phyloP scores from a whole-genome alignment of 2,329 filamentous ascomycete genomes.

The Sporothrix curviconia region DNA sequence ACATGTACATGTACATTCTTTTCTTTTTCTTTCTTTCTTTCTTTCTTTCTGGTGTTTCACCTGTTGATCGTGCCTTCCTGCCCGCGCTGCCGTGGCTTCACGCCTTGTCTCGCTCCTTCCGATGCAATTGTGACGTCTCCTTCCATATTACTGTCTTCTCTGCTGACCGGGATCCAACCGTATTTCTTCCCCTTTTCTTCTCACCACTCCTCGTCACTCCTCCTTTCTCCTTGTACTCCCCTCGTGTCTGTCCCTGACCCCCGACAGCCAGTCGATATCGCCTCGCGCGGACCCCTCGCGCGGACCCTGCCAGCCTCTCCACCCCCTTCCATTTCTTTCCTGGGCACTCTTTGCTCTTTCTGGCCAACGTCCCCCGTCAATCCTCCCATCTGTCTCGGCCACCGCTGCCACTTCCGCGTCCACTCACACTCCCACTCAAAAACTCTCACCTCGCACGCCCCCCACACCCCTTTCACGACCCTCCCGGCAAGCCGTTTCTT shows the following conservation, averaged over 20 bases:
- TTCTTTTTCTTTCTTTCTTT: neutral
- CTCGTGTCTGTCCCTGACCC: slow-evolving; percentile 3
- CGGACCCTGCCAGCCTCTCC: neutral
- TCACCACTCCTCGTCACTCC: neutral
- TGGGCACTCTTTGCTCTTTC: neutral
- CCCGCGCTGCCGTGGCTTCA: no score
- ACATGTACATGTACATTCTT: neutral
- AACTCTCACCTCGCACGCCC: no score
- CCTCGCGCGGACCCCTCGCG: slow-evolving; percentile 1
- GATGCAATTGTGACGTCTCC: neutral
- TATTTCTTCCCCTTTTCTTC: neutral
- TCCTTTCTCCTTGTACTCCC: neutral
- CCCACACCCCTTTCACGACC: slow-evolving; percentile 8
- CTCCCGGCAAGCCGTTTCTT: slow-evolving; percentile 5
- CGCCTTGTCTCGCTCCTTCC: neutral
- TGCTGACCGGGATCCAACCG: neutral
- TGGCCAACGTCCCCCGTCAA: slow-evolving; percentile 1
- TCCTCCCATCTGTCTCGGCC: slow-evolving; percentile 1
- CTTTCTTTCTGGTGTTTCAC: no score
- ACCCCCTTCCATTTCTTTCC: slow-evolving; percentile 9
- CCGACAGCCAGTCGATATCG: slow-evolving; percentile 6
- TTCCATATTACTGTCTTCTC: neutral
- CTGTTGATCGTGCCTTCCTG: no score
- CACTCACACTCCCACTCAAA: slow-evolving; percentile 3
- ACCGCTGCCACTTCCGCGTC: slow-evolving; percentile 8